Percentiles rank a stretch among this genome's conserved stretches.
Conservation (phyloP, 2,329 filamentous ascomycete species). For the Basipetospora chlamydospora region DNA sequence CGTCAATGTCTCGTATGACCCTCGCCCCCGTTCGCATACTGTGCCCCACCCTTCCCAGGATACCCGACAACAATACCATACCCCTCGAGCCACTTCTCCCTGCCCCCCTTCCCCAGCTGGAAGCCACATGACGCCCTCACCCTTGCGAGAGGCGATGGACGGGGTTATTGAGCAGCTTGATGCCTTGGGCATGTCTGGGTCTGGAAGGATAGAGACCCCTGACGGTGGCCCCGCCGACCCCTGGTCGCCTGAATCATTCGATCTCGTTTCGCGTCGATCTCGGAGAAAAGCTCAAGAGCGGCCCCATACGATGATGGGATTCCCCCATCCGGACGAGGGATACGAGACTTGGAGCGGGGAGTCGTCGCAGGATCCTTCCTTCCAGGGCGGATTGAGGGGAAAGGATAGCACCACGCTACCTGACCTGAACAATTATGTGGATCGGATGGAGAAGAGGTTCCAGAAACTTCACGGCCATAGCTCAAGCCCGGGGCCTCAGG, state of each 20-base stretch:
- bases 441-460: slow-evolving; percentile 78
- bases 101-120: slow-evolving; percentile 52
- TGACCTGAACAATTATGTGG: slow-evolving; percentile 72
- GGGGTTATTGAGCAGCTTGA: slow-evolving; percentile 93
- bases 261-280: slow-evolving; percentile 26
- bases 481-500: slow-evolving; percentile 23
- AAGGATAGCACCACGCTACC: slow-evolving; percentile 42
- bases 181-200: slow-evolving; percentile 54
- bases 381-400: slow-evolving; percentile 23
- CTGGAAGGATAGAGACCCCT: slow-evolving; percentile 26
- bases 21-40: slow-evolving; percentile 7
- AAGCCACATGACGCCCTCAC: slow-evolving; percentile 70
- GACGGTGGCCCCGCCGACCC: slow-evolving; percentile 49
- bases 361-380: slow-evolving; percentile 33
- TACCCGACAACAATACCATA: slow-evolving; percentile 22
- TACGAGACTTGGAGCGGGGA: slow-evolving; percentile 43
- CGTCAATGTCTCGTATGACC: slow-evolving; percentile 20
- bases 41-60: slow-evolving; percentile 4
- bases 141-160: slow-evolving; percentile 88
- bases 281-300: slow-evolving; percentile 21
- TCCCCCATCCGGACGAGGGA: slow-evolving; percentile 45
- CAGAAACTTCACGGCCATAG: slow-evolving; percentile 53
- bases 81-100: slow-evolving; percentile 46
- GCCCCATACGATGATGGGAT: slow-evolving; percentile 62
- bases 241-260: slow-evolving; percentile 87